phyloP scores from a whole-genome alignment of 306 rosid genomes.

The Quercus variabilis region DNA sequence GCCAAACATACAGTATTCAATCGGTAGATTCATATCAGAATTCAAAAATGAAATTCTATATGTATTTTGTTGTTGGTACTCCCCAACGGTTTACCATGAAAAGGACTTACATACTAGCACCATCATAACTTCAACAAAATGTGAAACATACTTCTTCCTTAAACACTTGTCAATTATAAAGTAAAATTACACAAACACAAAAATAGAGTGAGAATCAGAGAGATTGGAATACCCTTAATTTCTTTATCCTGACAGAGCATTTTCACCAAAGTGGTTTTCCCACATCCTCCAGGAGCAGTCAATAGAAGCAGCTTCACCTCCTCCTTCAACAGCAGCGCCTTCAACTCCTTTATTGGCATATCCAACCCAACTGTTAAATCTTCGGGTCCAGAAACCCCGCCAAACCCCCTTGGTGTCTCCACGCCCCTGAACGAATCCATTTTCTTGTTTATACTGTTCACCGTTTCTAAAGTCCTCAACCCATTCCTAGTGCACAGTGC shows the following conservation, averaged over 20 bases:
- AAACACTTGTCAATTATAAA: not conserved
- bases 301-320: constrained; percentile 11
- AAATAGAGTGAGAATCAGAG: not conserved
- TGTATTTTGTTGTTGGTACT: no score
- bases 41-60: no score
- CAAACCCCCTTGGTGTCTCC: not conserved
- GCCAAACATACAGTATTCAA: no score
- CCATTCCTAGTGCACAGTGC: constrained; percentile 12
- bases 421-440: not conserved
- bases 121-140: no score
- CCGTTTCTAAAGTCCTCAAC: no score
- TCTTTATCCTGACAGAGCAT: constrained; percentile 38
- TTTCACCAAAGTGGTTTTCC: constrained; percentile 50
- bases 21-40: no score
- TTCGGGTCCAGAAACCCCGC: constrained; percentile 35
- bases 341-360: constrained; percentile 18
- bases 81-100: no score
- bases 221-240: constrained; percentile 26
- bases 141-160: not conserved
- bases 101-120: no score
- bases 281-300: constrained; percentile 48
- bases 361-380: constrained; percentile 33
- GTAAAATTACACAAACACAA: not conserved
- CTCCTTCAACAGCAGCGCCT: not conserved
- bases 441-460: no score